These are phyloP conservation scores for Cladosporium sp. DNA, from an alignment of 2,329 filamentous ascomycete genomes.

Conservation along the genomic window DNA sequence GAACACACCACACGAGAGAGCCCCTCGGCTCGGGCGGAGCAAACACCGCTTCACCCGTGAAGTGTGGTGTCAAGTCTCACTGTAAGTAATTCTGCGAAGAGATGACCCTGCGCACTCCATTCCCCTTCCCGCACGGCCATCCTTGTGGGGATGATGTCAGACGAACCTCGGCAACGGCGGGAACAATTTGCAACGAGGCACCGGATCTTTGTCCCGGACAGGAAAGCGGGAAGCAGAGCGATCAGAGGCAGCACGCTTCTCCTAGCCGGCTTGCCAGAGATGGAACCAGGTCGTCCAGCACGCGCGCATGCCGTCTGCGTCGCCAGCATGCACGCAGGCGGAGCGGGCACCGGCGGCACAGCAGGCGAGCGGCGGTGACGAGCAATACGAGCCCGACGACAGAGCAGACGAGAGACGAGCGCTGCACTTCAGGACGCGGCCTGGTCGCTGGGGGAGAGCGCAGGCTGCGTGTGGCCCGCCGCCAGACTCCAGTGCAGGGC, in stretches of 20 bases:
- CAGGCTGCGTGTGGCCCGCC: too few species aligned
- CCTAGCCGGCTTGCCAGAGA: too few species aligned
- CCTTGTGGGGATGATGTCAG: conserved; percentile 5
- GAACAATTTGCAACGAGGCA: not conserved
- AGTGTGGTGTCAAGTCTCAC: too few species aligned
- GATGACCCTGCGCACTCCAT: not conserved
- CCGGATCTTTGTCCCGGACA: conserved; percentile 8
- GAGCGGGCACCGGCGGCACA: conserved; percentile 9
- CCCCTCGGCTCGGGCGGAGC: too few species aligned
- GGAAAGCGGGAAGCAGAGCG: not conserved
- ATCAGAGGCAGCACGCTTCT: too few species aligned
- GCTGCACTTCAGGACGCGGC: too few species aligned
- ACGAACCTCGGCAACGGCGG: not conserved
- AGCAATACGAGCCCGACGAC: conserved; percentile 6
- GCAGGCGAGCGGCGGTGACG: conserved; percentile 5
- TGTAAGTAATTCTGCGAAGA: too few species aligned
- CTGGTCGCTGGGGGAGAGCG: too few species aligned
- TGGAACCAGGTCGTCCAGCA: too few species aligned
- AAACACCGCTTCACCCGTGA: too few species aligned
- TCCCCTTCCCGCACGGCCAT: not conserved
- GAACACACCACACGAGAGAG: too few species aligned
- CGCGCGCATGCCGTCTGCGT: too few species aligned
- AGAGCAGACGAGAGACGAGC: not conserved
- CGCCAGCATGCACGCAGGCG: not conserved
- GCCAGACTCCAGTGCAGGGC: not conserved